A percentile compares a stretch with the other conserved stretches of the same genome.
Evolutionary conservation across 2,329 filamentous ascomycete genomes (phyloP).

Genomic region (Golovinomyces cichoracearum): DNA sequence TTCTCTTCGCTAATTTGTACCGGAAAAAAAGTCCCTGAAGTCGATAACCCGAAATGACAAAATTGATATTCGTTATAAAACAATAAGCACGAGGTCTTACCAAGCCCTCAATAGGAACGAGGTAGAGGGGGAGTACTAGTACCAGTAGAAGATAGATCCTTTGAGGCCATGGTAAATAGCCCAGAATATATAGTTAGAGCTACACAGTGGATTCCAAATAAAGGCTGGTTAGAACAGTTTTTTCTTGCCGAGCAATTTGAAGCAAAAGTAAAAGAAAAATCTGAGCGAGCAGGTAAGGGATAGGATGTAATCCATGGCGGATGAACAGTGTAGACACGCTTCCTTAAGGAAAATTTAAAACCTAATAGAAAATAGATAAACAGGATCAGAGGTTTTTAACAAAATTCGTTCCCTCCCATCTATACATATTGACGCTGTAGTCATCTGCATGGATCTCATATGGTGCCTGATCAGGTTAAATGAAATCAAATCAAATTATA

Average conservation of each 20-base stretch:
- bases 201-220: not conserved
- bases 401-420: not conserved
- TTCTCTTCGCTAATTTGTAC: not conserved
- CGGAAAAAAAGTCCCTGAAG: not conserved
- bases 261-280: not conserved
- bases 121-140: not conserved
- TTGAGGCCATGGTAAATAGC: not conserved
- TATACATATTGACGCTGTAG: no score
- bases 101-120: not conserved
- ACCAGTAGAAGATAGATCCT: not conserved
- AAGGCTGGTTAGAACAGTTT: not conserved
- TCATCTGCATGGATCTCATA: no score
- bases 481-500: no score
- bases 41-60: not conserved
- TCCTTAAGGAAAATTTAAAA: not conserved
- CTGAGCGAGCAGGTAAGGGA: not conserved
- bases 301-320: not conserved
- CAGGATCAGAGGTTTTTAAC: not conserved
- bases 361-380: not conserved
- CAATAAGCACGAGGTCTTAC: not conserved
- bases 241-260: not conserved
- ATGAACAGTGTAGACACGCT: not conserved
- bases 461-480: no score
- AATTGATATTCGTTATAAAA: conserved; percentile 1
- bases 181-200: not conserved